Conservation (phyloP, 768 basidiomycete genomes). For the Suillus occidentalis region DNA sequence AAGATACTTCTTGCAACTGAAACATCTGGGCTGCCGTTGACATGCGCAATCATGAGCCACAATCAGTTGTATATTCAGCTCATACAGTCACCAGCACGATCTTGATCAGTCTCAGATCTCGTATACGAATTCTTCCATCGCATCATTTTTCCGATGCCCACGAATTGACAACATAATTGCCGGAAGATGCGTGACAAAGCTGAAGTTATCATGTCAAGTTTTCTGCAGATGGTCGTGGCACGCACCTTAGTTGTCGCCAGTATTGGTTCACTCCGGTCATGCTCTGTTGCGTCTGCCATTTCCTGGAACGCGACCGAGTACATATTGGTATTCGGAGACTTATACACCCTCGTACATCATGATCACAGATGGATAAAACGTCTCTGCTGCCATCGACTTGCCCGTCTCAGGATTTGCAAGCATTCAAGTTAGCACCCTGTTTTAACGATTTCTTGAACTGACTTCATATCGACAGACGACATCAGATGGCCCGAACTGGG, state of each 20-base stretch:
- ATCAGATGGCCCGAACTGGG: conserved; percentile 66
- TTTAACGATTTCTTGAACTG: neutral
- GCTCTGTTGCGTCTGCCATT: conserved; percentile 19
- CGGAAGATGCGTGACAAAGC: too few relatives aligned
- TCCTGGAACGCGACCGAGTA: conserved; percentile 55
- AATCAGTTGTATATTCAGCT: neutral
- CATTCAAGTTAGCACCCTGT: neutral
- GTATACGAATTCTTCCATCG: neutral
- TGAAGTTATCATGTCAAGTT: too few relatives aligned
- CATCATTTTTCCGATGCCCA: neutral
- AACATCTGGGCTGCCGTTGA: neutral
- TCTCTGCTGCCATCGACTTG: conserved; percentile 54
- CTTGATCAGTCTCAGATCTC: neutral
- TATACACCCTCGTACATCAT: conserved; percentile 65
- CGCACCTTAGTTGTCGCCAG: conserved; percentile 1
- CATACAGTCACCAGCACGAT: neutral
- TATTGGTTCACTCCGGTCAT: conserved; percentile 7
- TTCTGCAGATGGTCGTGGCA: conserved; percentile 14
- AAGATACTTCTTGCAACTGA: neutral
- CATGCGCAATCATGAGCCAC: neutral
- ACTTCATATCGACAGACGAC: conserved; percentile 41
- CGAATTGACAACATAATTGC: too few relatives aligned
- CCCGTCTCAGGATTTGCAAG: conserved; percentile 51
- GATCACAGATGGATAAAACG: conserved; percentile 56
- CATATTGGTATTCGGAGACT: conserved; percentile 63